These are phyloP conservation scores for Lepiota brunneoincarnata DNA, from an alignment of 768 basidiomycete species.

Conservation along the genomic window DNA sequence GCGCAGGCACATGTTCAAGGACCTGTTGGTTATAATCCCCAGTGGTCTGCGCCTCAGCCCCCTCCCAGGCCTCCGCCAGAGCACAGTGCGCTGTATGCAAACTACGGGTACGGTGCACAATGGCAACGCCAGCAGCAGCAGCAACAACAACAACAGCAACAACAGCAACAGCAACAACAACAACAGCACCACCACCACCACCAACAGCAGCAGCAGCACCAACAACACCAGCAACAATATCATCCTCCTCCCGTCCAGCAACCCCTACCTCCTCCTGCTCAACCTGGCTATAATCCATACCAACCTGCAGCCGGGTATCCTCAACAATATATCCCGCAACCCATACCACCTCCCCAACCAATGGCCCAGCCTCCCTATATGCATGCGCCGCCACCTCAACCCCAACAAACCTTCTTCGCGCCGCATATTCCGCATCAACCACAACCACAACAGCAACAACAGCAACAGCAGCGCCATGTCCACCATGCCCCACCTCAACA, in stretches of 20 bases:
- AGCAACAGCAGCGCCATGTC: slow-evolving; percentile 43
- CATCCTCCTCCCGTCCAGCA: slow-evolving; percentile 53
- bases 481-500: slow-evolving; percentile 74
- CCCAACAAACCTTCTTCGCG: slow-evolving; percentile 45
- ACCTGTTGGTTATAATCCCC: slow-evolving; percentile 54
- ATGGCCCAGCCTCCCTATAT: slow-evolving; percentile 49
- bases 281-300: slow-evolving; percentile 72
- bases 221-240: slow-evolving; percentile 42
- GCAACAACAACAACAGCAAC: slow-evolving; percentile 41
- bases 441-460: slow-evolving; percentile 39
- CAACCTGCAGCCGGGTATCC: slow-evolving; percentile 66
- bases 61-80: slow-evolving; percentile 64
- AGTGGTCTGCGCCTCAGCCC: slow-evolving; percentile 65
- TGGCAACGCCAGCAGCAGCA: slow-evolving; percentile 72
- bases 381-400: slow-evolving; percentile 43
- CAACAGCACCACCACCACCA: slow-evolving; percentile 56
- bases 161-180: slow-evolving; percentile 41
- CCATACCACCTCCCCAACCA: slow-evolving; percentile 47
- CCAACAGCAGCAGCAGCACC: slow-evolving; percentile 61
- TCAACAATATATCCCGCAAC: slow-evolving; percentile 66
- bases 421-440: slow-evolving; percentile 44
- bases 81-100: slow-evolving; percentile 84
- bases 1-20: slow-evolving; percentile 51
- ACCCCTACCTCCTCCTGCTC: slow-evolving; percentile 51
- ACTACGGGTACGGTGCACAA: slow-evolving; percentile 86